A percentile compares a stretch with the other conserved stretches of the same genome.
phyloP scores from a whole-genome alignment of 2,329 filamentous ascomycete species.

The Aplosporella prunicola region DNA sequence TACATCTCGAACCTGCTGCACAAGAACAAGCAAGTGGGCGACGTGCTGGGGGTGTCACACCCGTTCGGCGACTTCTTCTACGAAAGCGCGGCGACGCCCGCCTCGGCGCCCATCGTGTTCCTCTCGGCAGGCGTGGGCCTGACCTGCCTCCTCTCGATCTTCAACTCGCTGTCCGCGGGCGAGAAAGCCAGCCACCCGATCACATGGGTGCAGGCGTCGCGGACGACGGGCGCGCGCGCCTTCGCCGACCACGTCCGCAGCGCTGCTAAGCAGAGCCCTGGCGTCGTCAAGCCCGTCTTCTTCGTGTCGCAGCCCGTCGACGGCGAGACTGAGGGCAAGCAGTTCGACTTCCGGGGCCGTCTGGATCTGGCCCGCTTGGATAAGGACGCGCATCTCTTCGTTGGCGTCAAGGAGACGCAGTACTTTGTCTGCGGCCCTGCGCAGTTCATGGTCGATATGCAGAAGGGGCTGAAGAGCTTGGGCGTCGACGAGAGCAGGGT shows the following conservation, averaged over 20 bases:
- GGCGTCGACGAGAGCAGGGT: slow-evolving; percentile 53
- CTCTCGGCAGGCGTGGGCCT: slow-evolving; percentile 61
- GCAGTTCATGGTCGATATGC: slow-evolving; percentile 56
- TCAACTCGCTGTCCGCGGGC: slow-evolving; percentile 44
- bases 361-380: slow-evolving; percentile 51
- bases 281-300: slow-evolving; percentile 42
- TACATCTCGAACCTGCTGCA: slow-evolving; percentile 63
- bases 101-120: slow-evolving; percentile 47
- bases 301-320: slow-evolving; percentile 48
- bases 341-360: slow-evolving; percentile 52
- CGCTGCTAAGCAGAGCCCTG: slow-evolving; percentile 35
- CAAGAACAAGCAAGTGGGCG: slow-evolving; percentile 50
- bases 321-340: slow-evolving; percentile 37
- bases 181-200: slow-evolving; percentile 35
- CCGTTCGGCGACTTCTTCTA: slow-evolving; percentile 55
- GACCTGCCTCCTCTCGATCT: slow-evolving; percentile 56
- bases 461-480: slow-evolving; percentile 41
- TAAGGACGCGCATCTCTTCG: slow-evolving; percentile 44
- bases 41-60: slow-evolving; percentile 55
- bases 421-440: slow-evolving; percentile 67
- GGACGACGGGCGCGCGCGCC: slow-evolving; percentile 42
- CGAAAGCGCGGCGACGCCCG: slow-evolving; percentile 27
- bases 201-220: slow-evolving; percentile 54
- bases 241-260: slow-evolving; percentile 45
- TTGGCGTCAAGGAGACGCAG: slow-evolving; percentile 45